Base-by-base conservation (phyloP, 805 yeast genomes). In the Komagataella ulmi region DNA sequence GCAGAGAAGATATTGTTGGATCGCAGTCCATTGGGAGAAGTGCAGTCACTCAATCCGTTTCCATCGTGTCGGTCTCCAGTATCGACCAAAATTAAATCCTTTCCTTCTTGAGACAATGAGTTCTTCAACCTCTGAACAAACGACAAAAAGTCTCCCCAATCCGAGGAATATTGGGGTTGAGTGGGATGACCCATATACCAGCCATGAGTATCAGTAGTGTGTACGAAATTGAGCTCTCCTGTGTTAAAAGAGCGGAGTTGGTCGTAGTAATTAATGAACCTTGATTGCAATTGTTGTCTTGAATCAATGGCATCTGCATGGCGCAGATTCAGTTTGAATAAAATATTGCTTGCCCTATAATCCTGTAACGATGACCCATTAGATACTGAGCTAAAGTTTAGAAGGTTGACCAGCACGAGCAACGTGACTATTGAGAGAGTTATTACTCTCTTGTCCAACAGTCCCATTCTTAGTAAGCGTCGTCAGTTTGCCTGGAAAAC, bases 21-120 rank as follows among this genome's bases (percentile, higher is more conserved):
- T 14, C 71, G 64, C 4, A 66, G 59, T 0, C 97, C 98, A 61
- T 83, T 85, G 2, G 91, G 87, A 2, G 40, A 51, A 0, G 96
- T 83, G 12, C 85, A 80, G 66, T 91, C 97, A 45, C 88, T 76
- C 10, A 89, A 67, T 0, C 98, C 98, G 62, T 88, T 90, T 1
- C 98, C 98, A 64, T 91, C 98, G 59, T 88, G 96, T 55, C 88
- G 81, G 65, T 91, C 98, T 3, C 98, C 98, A 1, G 95, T 81
- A 61, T 91, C 98, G 2, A 91, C 74, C 3, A 89, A 59, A 3
- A 91, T 58, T 17, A 90, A 62, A 60, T 91, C 98, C 17, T 73
- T 79, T 1, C 72, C 74, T 8, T 70, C 48, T 36, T 63, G 54
- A 21, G 66, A 70, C 0, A 87, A 82, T 17, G 60, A 58, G 0